A percentile compares a stretch with the other conserved stretches of the same genome.
phyloP scores from a whole-genome alignment of 768 basidiomycete genomes.

The Lactifluus pinguis region DNA sequence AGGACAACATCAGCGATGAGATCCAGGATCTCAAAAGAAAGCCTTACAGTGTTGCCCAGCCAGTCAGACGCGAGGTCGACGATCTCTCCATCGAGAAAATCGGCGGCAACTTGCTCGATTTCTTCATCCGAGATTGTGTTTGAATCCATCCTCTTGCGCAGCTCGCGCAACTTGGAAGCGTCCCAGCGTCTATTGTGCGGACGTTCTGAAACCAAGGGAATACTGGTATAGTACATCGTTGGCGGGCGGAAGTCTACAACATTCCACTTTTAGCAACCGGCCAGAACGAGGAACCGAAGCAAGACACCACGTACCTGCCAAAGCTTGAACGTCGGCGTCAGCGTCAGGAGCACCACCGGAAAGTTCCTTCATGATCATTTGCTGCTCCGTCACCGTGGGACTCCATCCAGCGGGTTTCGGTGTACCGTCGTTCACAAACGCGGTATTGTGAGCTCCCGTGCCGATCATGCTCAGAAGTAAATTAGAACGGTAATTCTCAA shows the following conservation, averaged over 20 bases:
- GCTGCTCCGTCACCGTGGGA: constrained; percentile 81
- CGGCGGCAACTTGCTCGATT: constrained; percentile 81
- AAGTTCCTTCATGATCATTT: constrained; percentile 94
- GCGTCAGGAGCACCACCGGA: constrained; percentile 67
- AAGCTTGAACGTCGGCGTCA: constrained; percentile 75
- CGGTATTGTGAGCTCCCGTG: constrained; percentile 56
- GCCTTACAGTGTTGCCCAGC: constrained; percentile 86
- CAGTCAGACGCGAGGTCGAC: constrained; percentile 95
- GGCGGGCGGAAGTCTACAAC: constrained; percentile 79
- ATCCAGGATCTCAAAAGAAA: neutral
- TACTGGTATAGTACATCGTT: constrained; percentile 93
- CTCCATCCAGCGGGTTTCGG: constrained; percentile 58
- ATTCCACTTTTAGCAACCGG: neutral
- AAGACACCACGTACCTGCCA: constrained; percentile 54
- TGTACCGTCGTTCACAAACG: constrained; percentile 45
- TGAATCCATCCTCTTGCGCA: constrained; percentile 91
- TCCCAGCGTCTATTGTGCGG: constrained; percentile 86
- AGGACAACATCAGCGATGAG: neutral
- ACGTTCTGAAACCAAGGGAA: constrained; percentile 82
- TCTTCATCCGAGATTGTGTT: constrained; percentile 77
- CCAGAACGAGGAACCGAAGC: neutral
- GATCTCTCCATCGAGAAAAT: constrained; percentile 90
- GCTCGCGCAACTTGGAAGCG: constrained; percentile 84
- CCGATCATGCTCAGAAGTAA: constrained; percentile 83
- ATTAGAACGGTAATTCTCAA: constrained; percentile 94